phyloP scores from a whole-genome alignment of 345 rosid genomes.

The Rubroshorea leprosula region DNA sequence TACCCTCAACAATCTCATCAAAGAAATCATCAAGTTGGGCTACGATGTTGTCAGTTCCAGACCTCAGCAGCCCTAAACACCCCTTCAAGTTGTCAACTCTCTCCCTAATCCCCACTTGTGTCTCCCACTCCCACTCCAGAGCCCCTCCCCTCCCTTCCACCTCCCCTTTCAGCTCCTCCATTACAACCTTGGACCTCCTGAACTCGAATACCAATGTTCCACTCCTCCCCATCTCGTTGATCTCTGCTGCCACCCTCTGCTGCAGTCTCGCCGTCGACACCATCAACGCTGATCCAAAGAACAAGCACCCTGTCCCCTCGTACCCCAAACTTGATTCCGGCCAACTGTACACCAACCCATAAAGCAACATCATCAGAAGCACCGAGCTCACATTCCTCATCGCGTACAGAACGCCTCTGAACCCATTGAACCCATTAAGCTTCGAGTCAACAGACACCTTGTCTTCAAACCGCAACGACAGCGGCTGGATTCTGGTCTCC shows the following conservation, averaged over 20 bases:
- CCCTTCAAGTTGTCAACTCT: conserved; percentile 59
- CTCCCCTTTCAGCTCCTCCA: conserved; percentile 89
- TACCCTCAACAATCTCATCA: conserved; percentile 97
- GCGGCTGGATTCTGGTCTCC: conserved; percentile 66
- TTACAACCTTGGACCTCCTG: conserved; percentile 50
- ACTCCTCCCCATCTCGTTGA: conserved; percentile 43
- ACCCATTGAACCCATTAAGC: conserved; percentile 88
- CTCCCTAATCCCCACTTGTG: conserved; percentile 44
- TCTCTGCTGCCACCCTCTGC: conserved; percentile 65
- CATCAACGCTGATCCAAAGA: conserved; percentile 50
- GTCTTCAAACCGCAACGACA: conserved; percentile 64
- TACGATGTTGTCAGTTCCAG: conserved; percentile 64
- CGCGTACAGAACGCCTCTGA: conserved; percentile 76
- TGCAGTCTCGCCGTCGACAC: conserved; percentile 67
- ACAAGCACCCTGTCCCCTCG: conserved; percentile 41
- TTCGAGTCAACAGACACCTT: conserved; percentile 60
- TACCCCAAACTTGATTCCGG: conserved; percentile 37
- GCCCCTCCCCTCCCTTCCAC: too few species aligned
- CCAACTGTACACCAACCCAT: conserved; percentile 67
- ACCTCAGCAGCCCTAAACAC: conserved; percentile 60
- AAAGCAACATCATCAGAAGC: conserved; percentile 58
- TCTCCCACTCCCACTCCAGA: conserved; percentile 48
- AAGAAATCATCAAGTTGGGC: conserved; percentile 87
- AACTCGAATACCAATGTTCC: conserved; percentile 71
- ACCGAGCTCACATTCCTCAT: conserved; percentile 80